Evolutionary conservation across 768 basidiomycete genomes (phyloP).

Genomic region (Mycena vulgaris): DNA sequence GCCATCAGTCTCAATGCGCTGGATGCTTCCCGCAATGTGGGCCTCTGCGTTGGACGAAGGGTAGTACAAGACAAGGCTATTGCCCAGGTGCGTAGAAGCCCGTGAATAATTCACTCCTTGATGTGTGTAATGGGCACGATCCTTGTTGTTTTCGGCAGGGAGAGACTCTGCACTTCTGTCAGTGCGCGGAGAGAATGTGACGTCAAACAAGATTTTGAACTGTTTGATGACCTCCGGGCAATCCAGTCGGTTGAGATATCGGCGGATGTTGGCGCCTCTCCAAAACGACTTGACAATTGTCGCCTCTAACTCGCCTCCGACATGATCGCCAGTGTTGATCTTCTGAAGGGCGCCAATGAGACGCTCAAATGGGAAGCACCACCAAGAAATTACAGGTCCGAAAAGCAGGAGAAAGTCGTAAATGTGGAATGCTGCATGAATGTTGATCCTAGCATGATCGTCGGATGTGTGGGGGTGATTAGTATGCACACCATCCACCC

Average conservation of each 20-base stretch:
- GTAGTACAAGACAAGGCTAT: constrained; percentile 11
- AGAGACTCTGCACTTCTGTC: neutral
- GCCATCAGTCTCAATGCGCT: neutral
- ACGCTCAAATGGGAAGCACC: constrained; percentile 55
- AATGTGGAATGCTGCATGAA: constrained; percentile 51
- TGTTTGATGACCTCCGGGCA: constrained; percentile 1
- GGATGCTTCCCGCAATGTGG: constrained; percentile 1
- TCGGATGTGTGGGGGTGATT: constrained; percentile 39
- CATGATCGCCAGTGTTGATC: constrained; percentile 47
- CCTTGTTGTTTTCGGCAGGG: neutral
- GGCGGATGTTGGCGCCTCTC: neutral
- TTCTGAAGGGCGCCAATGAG: constrained; percentile 53
- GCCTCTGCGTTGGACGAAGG: neutral
- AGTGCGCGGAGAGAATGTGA: neutral
- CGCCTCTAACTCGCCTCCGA: constrained; percentile 37
- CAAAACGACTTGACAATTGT: neutral
- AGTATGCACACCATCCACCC: constrained; percentile 38
- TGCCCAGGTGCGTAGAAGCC: constrained; percentile 7
- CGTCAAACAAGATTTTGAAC: neutral
- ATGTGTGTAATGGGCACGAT: neutral
- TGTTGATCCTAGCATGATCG: constrained; percentile 31
- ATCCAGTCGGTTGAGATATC: neutral
- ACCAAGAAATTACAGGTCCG: constrained; percentile 55
- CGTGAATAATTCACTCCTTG: neutral
- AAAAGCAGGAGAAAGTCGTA: constrained; percentile 50